phyloP scores from a whole-genome alignment of 164 flowering plant species.

The Aristolochia fimbriata region DNA sequence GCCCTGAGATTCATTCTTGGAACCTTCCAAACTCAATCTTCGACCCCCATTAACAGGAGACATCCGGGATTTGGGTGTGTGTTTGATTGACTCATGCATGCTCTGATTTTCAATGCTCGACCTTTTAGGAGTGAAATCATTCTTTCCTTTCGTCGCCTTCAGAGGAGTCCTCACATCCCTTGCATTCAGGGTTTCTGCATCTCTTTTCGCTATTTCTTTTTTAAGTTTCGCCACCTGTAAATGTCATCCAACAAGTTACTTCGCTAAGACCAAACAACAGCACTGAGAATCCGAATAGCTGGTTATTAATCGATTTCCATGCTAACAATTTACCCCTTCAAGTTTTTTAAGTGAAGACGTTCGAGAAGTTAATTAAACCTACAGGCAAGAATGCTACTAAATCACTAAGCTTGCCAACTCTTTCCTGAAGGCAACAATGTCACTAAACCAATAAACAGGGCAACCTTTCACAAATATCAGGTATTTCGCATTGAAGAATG shows the following conservation, averaged over 20 bases:
- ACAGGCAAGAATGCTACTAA: not conserved
- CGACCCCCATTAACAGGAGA: not conserved
- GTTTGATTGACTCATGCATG: conserved; percentile 5
- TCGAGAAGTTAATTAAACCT: not conserved
- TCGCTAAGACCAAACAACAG: not conserved
- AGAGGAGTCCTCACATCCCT: conserved; percentile 21
- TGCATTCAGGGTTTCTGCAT: conserved; percentile 17
- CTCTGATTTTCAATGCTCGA: conserved; percentile 27
- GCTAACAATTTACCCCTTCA: not conserved
- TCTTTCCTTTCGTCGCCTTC: conserved; percentile 9
- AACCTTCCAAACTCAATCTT: conserved; percentile 1
- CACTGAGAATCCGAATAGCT: not conserved
- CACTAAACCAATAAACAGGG: too few relatives aligned
- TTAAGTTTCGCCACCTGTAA: conserved; percentile 71
- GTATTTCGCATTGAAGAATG: too few relatives aligned
- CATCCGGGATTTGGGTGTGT: not conserved
- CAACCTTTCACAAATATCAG: too few relatives aligned
- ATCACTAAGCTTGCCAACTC: too few relatives aligned
- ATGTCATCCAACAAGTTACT: not conserved
- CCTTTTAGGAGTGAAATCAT: conserved; percentile 35
- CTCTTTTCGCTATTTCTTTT: conserved; percentile 55
- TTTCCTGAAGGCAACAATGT: too few relatives aligned
- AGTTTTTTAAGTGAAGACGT: not conserved
- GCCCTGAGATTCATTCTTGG: not conserved
- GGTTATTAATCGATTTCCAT: not conserved